Base-by-base conservation (phyloP, 1,139 yeast genomes). In the Yamadazyma buinensis region DNA sequence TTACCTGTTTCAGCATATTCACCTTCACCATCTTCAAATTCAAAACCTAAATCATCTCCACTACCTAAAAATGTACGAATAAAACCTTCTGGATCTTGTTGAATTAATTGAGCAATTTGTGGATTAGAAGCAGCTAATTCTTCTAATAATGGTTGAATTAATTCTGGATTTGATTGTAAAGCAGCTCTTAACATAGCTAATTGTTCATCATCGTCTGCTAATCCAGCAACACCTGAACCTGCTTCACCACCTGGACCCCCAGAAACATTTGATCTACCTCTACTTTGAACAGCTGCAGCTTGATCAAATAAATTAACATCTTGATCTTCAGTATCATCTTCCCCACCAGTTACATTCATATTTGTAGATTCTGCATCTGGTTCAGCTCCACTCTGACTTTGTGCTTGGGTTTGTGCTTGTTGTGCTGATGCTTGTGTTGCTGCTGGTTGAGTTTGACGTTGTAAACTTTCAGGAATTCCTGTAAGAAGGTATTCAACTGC, bases 401-500 rank as follows among this genome's bases (percentile, higher is more conserved):
- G 49, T 34, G 38, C 36, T 10, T 4, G 4, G 12, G 13, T 23
- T n/a, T 23, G 11, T n/a, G 13, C 8, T n/a, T 13, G 14, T 11
- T n/a, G 6, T 5, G 45, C 42, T 17, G 58, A 46, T n/a, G 57
- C 47, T 13, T 60, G 48, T 17, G 61, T 46, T 14, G 58, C 52
- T 7, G 51, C 46, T 28, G 52, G 54, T 13, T 50, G 41, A n/a
- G 31, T 37, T 30, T 52, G 39, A 12, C 56, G 54, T 51, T 65
- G 72, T 44, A 72, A 63, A 33, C 72, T 60, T 47, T 84, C 92
- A 25, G 97, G 97, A 35, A 92, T 79, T 5, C 97, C 97, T 28
- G 90, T 86, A 48, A 92, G 66, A 39, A 92, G 71, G 57, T 92
- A 90, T 57, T 94, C 98, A 6, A 90, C 97, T 0, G 99, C 99